phyloP scores from a whole-genome alignment of 495 filamentous ascomycete genomes.

The Penicillium pancosmium region DNA sequence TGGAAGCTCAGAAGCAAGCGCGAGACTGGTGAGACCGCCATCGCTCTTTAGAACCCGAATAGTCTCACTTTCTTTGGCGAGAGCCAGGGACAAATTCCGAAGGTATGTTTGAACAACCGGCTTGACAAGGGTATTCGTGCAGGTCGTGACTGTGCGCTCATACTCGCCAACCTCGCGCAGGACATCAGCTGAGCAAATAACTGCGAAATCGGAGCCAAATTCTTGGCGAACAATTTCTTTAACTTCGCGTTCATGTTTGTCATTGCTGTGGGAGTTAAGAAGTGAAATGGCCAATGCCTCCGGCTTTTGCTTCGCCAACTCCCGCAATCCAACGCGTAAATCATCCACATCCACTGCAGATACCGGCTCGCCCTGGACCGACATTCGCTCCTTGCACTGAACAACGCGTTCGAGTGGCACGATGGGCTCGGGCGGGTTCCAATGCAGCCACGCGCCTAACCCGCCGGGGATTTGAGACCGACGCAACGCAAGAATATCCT shows the following conservation, averaged over 20 bases:
- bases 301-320: slow-evolving; percentile 36
- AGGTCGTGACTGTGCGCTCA: slow-evolving; percentile 54
- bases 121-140: slow-evolving; percentile 54
- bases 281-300: slow-evolving; percentile 52
- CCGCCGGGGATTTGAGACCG: slow-evolving; percentile 54
- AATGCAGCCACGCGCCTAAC: slow-evolving; percentile 51
- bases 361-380: slow-evolving; percentile 45
- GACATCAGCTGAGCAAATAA: slow-evolving; percentile 50
- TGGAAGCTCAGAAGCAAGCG: slow-evolving; percentile 46
- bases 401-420: slow-evolving; percentile 53
- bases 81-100: slow-evolving; percentile 35
- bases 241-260: slow-evolving; percentile 42
- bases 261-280: slow-evolving; percentile 51
- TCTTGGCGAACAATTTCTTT: slow-evolving; percentile 38
- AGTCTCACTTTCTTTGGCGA: slow-evolving; percentile 40
- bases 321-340: slow-evolving; percentile 33
- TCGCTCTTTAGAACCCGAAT: slow-evolving; percentile 55
- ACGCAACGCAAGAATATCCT: slow-evolving; percentile 44
- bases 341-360: slow-evolving; percentile 40
- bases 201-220: slow-evolving; percentile 37
- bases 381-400: slow-evolving; percentile 51
- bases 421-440: slow-evolving; percentile 48
- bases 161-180: slow-evolving; percentile 54
- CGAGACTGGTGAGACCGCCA: slow-evolving; percentile 48
- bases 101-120: slow-evolving; percentile 52